A percentile compares a stretch with the other conserved stretches of the same genome.
Evolutionary conservation across 176 grass and related monocot species (phyloP).

Genomic region (Thinopyrum elongatum): DNA sequence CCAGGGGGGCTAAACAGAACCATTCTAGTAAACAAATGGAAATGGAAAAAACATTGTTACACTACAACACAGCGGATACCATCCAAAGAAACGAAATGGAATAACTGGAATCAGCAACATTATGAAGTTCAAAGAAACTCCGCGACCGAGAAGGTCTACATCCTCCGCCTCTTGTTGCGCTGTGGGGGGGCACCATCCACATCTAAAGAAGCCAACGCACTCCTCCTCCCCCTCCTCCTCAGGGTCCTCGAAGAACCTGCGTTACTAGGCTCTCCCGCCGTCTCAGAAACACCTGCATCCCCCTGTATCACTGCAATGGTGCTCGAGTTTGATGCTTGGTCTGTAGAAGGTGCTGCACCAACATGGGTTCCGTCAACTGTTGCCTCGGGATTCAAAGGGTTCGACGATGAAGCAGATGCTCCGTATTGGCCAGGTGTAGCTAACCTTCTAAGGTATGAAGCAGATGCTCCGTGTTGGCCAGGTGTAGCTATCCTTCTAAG

Average conservation of each 20-base stretch:
- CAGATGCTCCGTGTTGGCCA: constrained; percentile 52
- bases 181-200: constrained; percentile 58
- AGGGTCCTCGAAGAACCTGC: constrained; percentile 63
- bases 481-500: constrained; percentile 72
- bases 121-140: constrained; percentile 9
- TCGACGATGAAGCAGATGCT: constrained; percentile 55
- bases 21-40: constrained; percentile 13
- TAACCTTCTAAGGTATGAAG: constrained; percentile 73
- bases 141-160: constrained; percentile 38
- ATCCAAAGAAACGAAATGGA: constrained; percentile 26
- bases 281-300: constrained; percentile 46
- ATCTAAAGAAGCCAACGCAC: constrained; percentile 63
- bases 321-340: constrained; percentile 86
- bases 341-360: constrained; percentile 54
- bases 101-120: constrained; percentile 24
- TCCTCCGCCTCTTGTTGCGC: constrained; percentile 71
- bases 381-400: constrained; percentile 54
- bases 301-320: constrained; percentile 87
- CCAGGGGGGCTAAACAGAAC: constrained; percentile 17
- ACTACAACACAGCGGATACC: constrained; percentile 12
- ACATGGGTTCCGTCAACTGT: constrained; percentile 29
- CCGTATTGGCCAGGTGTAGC: constrained; percentile 52
- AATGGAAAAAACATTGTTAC: constrained; percentile 22
- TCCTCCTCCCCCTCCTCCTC: constrained; percentile 72
- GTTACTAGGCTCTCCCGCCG: constrained; percentile 45